These are phyloP conservation scores for Exophiala sp. DNA, from an alignment of 2,329 filamentous ascomycete genomes.

Conservation along the genomic window DNA sequence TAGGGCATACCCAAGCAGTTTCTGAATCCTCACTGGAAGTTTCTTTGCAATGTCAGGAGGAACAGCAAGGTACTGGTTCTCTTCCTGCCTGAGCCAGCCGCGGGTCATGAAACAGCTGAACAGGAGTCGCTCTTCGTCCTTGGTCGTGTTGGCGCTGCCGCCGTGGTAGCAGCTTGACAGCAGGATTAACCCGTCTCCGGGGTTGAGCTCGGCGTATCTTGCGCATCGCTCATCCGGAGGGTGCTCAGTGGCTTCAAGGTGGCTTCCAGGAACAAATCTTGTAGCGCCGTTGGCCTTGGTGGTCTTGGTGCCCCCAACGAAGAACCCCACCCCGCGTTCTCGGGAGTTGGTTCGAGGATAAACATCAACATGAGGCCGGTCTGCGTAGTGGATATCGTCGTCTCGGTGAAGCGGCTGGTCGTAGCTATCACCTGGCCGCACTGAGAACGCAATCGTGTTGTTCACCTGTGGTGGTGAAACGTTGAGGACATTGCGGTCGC, in stretches of 20 bases:
- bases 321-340: slow-evolving; percentile 9
- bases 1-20: slow-evolving; percentile 25
- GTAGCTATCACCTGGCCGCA: slow-evolving; percentile 11
- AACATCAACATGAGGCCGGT: background rate
- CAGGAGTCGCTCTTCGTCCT: slow-evolving; percentile 32
- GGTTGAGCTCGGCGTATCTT: slow-evolving; percentile 18
- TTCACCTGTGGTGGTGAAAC: slow-evolving; percentile 17
- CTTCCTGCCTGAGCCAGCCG: slow-evolving; percentile 35
- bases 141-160: slow-evolving; percentile 31
- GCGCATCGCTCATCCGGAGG: slow-evolving; percentile 5
- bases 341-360: slow-evolving; percentile 7
- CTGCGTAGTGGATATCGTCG: slow-evolving; percentile 13
- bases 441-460: slow-evolving; percentile 17
- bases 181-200: slow-evolving; percentile 38
- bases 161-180: slow-evolving; percentile 36
- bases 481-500: background rate
- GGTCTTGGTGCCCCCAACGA: slow-evolving; percentile 19
- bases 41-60: slow-evolving; percentile 11
- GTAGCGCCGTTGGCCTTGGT: slow-evolving; percentile 32
- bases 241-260: slow-evolving; percentile 5
- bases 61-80: slow-evolving; percentile 38
- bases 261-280: slow-evolving; percentile 7
- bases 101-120: slow-evolving; percentile 35
- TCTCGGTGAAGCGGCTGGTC: slow-evolving; percentile 16
- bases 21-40: slow-evolving; percentile 20